A percentile compares a stretch with the other conserved stretches of the same genome.
These are phyloP conservation scores for Polygonum maritimum DNA, from an alignment of 148 eudicot species.

Conservation along the genomic window DNA sequence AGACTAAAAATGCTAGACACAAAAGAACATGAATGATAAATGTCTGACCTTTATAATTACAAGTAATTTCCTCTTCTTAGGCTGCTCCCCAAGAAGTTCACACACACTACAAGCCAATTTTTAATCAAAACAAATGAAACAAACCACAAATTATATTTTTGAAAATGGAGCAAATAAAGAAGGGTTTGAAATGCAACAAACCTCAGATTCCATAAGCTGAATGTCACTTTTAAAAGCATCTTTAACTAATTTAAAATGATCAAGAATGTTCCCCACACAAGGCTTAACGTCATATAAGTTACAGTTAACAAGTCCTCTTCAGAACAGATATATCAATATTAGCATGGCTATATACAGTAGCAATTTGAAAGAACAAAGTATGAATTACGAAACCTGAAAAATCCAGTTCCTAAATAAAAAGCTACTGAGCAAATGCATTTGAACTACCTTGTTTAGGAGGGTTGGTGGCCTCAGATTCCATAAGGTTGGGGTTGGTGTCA, in stretches of 20 bases:
- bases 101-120: constrained; percentile 27
- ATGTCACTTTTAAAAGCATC: constrained; percentile 46
- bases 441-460: constrained; percentile 47
- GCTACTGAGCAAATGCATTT: background rate
- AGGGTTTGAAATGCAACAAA: constrained; percentile 4
- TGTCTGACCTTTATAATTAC: constrained; percentile 18
- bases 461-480: constrained; percentile 26
- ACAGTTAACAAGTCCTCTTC: background rate
- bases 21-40: background rate
- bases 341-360: background rate
- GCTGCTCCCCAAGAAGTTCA: constrained; percentile 32
- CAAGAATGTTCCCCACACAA: constrained; percentile 39
- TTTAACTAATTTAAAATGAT: constrained; percentile 35
- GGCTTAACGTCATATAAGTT: constrained; percentile 34
- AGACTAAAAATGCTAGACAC: background rate
- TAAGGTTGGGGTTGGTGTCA: constrained; percentile 17
- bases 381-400: constrained; percentile 32
- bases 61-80: constrained; percentile 24
- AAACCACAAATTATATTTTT: too few species aligned
- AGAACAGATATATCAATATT: background rate
- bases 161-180: too few species aligned
- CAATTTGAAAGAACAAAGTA: background rate
- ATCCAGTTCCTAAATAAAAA: constrained; percentile 9
- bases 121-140: background rate
- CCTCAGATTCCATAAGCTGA: constrained; percentile 44